Base-by-base conservation (phyloP, 352 stramenopile species). In the Discostella stelligera region DNA sequence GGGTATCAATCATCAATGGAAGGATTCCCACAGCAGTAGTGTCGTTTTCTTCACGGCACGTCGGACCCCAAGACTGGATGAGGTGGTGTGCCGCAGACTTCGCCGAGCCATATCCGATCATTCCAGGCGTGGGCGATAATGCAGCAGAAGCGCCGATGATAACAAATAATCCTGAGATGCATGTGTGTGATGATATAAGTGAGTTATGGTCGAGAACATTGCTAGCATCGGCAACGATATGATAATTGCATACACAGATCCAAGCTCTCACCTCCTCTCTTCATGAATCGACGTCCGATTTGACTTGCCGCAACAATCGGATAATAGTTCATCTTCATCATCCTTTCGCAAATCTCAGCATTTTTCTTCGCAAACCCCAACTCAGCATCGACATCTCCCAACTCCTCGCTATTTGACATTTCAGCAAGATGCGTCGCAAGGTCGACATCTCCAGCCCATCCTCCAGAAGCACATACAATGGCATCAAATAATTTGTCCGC, bases 291-390 rank as follows among this genome's bases (percentile, higher is more conserved):
- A 49, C 84, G 68, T 13, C 79, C 79, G 14, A 83, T 76, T 59
- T 80, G 83, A 66, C 77, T 75, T n/a, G 75, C 83, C 10, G 87
- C 84, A 16, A 92, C 55, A 25, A 89, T 66, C 1, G 87, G 87
- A 55, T 85, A 79, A 60, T 90, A 80, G 79, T 92, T 92, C 73
- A 85, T 76, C 48, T 67, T 78, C 52, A 89, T 77, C 87, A 92
- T 92, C 0, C 39, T 49, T 16, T 90, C 75, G 50, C 84, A 72
- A 10, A 70, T 77, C 2, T 72, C 48, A 2, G 65, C 65, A 23
- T 85, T 87, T 50, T 71, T 23, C 23, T 27, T 71, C 10, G 78
- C 74, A 55, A 71, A 77, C 11, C 61, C 64, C 32, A 74, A 70
- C 13, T 67, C 66, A 1, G 37, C 54, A 37, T 64, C 69, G 25